These are phyloP conservation scores for Camellia japonica DNA, from an alignment of 148 eudicot species.

Conservation along the genomic window DNA sequence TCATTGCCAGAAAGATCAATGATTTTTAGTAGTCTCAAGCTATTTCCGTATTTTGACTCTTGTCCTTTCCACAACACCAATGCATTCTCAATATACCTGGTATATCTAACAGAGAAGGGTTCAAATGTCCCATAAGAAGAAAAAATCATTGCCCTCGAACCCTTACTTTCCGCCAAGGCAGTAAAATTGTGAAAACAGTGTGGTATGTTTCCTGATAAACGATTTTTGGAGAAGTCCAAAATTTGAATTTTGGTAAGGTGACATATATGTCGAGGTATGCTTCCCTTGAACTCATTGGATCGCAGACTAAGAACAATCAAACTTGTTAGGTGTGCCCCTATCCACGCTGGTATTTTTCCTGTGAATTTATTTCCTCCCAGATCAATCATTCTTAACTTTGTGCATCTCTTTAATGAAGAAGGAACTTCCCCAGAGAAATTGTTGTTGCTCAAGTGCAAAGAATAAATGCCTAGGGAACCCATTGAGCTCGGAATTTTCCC, in stretches of 20 bases:
- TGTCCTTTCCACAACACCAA: conserved; percentile 20
- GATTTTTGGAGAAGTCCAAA: conserved; percentile 18
- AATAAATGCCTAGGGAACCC: neutral
- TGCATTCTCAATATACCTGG: neutral
- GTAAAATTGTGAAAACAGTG: neutral
- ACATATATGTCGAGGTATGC: conserved; percentile 8
- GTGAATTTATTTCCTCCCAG: conserved; percentile 3
- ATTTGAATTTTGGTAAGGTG: neutral
- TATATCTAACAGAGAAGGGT: no score
- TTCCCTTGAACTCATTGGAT: conserved; percentile 18
- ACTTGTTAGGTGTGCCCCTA: neutral
- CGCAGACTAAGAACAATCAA: conserved; percentile 12
- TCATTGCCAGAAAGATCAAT: conserved; percentile 30
- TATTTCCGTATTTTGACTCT: conserved; percentile 10
- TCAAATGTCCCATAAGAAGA: neutral
- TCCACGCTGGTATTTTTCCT: conserved; percentile 16
- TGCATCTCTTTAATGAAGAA: conserved; percentile 4
- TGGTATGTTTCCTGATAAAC: conserved; percentile 21
- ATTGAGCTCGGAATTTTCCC: conserved; percentile 9
- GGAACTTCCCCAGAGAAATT: conserved; percentile 9
- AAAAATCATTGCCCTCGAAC: neutral
- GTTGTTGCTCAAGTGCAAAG: neutral
- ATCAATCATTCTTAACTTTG: neutral
- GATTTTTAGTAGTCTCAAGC: neutral
- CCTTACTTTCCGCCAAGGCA: neutral